Base-by-base conservation (phyloP, 2,329 filamentous ascomycete genomes). In the Fusarium penzigii region DNA sequence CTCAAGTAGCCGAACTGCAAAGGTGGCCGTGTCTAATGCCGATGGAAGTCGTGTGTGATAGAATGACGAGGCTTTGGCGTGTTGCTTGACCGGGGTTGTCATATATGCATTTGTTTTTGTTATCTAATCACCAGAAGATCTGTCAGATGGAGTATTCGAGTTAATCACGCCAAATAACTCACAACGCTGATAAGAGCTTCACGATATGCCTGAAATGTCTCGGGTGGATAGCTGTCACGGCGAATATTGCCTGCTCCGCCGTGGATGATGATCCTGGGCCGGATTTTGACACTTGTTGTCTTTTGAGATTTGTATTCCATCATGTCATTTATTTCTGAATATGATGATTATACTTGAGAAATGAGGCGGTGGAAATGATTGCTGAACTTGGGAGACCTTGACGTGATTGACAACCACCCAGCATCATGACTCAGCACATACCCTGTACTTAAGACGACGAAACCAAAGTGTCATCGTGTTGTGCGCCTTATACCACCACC, bases 1-100 rank as follows among this genome's bases (percentile, higher is more conserved):
- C 73, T 96, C 92, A 14, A 96, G 82, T 25, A 87, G 78, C 1
- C 78, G 75, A 11, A 95, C 90, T 42, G 91, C 91, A 68, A 87
- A 82, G 2, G 87, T 87, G 2, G 90, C 90, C 1, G 85, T 82
- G 49, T 90, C 85, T 13, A 96, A 79, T 1, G 92, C 89, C 1
- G 79, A 79, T 9, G 82, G 80, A n/a, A 20, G 49, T 16, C 44
- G 47, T 13, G 42, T 40, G 36, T 13, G 12, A 8, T 39, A 29
- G 42, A 61, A 63, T 52, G 59, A 56, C 16, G 43, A 32, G 29
- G 7, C 16, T 13, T 4, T n/a, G 14, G 25, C 43, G 6, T 25
- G 20, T 43, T 56, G 49, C 2, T 25, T 47, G n/a, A 46, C 42
- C 8, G 67, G 66, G 4, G 71, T 72, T 39, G 59, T 73, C 74